Percentiles rank a stretch among this genome's conserved stretches.
Evolutionary conservation across 2,329 filamentous ascomycete species (phyloP).

Genomic region (Penicillium digitatum): DNA sequence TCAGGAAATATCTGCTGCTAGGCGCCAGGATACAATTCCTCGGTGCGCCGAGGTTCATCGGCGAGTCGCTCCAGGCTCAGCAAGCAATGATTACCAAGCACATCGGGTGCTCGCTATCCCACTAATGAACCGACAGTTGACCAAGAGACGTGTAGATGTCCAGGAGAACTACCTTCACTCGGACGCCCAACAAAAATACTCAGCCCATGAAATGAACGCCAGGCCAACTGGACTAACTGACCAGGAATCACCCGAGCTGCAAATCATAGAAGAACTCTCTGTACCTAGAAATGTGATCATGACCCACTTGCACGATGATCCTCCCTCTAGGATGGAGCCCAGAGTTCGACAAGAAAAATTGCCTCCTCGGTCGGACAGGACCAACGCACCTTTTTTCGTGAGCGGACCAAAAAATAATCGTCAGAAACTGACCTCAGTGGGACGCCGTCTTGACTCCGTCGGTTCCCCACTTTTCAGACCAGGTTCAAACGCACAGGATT

Average conservation of each 20-base stretch:
- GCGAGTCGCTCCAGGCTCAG: conserved; percentile 14
- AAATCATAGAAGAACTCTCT: conserved; percentile 17
- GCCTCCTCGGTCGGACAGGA: conserved; percentile 15
- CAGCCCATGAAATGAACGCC: conserved; percentile 10
- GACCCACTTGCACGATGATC: conserved; percentile 21
- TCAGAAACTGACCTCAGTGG: conserved; percentile 17
- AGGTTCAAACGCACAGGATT: conserved; percentile 26
- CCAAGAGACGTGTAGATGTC: conserved; percentile 12
- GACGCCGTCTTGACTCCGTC: conserved; percentile 15
- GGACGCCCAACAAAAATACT: conserved; percentile 9
- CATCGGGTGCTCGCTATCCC: conserved; percentile 8
- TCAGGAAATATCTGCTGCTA: conserved; percentile 17
- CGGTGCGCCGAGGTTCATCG: conserved; percentile 13
- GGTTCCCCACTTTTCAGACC: conserved; percentile 15
- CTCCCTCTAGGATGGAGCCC: conserved; percentile 21
- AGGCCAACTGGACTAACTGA: conserved; percentile 24
- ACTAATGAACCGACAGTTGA: conserved; percentile 7
- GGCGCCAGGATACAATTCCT: conserved; percentile 9
- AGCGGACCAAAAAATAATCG: conserved; percentile 26
- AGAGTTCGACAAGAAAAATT: conserved; percentile 17
- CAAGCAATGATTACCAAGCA: conserved; percentile 11
- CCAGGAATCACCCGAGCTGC: conserved; percentile 23
- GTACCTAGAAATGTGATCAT: conserved; percentile 19
- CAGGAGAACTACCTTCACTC: conserved; percentile 10
- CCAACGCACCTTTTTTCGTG: conserved; percentile 33